Evolutionary conservation across 208 protist species (phyloP).

Genomic region (Crithidia thermophila): DNA sequence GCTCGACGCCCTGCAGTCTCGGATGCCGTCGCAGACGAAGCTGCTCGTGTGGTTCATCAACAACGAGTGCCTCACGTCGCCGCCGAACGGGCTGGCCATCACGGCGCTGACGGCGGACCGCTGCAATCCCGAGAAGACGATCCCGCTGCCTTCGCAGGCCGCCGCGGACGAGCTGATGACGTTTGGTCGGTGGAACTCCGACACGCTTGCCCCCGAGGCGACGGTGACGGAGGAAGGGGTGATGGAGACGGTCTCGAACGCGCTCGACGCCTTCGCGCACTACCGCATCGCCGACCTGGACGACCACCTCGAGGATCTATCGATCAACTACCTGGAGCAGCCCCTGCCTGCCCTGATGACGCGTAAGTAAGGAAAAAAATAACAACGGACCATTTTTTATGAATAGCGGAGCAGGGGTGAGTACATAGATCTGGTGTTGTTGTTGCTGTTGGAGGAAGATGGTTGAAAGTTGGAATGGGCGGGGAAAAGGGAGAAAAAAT

Average conservation of each 20-base stretch:
- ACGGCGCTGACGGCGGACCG: constrained; percentile 40
- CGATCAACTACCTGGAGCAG: constrained; percentile 82
- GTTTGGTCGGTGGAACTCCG: constrained; percentile 80
- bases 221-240: constrained; percentile 46
- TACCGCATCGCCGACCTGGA: constrained; percentile 86
- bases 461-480: neutral
- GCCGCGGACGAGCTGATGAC: constrained; percentile 34
- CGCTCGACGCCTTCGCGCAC: constrained; percentile 74
- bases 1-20: constrained; percentile 41
- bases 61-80: constrained; percentile 65
- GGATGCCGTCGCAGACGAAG: constrained; percentile 33
- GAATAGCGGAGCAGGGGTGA: neutral
- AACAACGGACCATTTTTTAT: neutral
- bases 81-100: constrained; percentile 45
- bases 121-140: constrained; percentile 40
- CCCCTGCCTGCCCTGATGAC: constrained; percentile 49
- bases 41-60: constrained; percentile 68
- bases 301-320: constrained; percentile 84
- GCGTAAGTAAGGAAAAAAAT: constrained; percentile 24
- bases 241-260: constrained; percentile 65
- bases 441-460: neutral
- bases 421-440: neutral
- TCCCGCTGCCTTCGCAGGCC: constrained; percentile 25
- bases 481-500: constrained; percentile 6
- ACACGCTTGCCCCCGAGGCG: constrained; percentile 62